A percentile compares a stretch with the other conserved stretches of the same genome.
phyloP scores from a whole-genome alignment of 1,284 basidiomycete species.

The Austroboletus rostrupii region DNA sequence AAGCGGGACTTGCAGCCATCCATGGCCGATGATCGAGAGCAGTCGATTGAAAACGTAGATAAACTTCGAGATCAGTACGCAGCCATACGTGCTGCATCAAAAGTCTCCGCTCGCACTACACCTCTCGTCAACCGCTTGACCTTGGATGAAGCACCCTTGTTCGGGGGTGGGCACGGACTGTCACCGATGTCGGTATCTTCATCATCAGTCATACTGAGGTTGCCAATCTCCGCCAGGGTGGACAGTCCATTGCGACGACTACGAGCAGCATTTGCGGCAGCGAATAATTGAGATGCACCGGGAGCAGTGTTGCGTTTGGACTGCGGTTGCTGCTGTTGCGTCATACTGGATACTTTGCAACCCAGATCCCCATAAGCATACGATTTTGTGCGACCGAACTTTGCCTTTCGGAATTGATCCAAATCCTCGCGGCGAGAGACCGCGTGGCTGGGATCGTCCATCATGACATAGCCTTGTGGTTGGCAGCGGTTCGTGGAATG shows the following conservation, averaged over 20 bases:
- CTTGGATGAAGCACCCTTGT: conserved; percentile 47
- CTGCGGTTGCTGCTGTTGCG: conserved; percentile 39
- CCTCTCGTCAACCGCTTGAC: conserved; percentile 49
- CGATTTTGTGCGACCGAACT: conserved; percentile 82
- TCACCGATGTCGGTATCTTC: conserved; percentile 74
- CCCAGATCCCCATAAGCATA: conserved; percentile 78
- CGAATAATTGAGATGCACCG: conserved; percentile 51
- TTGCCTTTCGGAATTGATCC: conserved; percentile 86
- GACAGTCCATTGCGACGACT: conserved; percentile 53
- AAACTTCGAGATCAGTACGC: conserved; percentile 14
- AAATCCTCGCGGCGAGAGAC: conserved; percentile 80
- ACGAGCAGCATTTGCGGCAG: conserved; percentile 63
- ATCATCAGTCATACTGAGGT: conserved; percentile 56
- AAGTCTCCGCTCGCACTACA: conserved; percentile 61
- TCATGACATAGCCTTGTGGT: conserved; percentile 81
- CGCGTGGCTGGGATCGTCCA: conserved; percentile 90
- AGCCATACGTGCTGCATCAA: conserved; percentile 51
- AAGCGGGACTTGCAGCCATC: conserved; percentile 5
- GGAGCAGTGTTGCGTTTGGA: conserved; percentile 62
- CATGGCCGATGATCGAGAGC: conserved; percentile 6
- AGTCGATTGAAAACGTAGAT: not conserved
- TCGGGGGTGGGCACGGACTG: conserved; percentile 76
- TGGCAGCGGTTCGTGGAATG: conserved; percentile 67
- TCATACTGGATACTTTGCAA: conserved; percentile 34
- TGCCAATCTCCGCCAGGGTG: conserved; percentile 64